Evolutionary conservation across 352 stramenopile species (phyloP), one percentile per base, ranked within the genome.

Genomic region (Phytopythium aichiense): DNA sequence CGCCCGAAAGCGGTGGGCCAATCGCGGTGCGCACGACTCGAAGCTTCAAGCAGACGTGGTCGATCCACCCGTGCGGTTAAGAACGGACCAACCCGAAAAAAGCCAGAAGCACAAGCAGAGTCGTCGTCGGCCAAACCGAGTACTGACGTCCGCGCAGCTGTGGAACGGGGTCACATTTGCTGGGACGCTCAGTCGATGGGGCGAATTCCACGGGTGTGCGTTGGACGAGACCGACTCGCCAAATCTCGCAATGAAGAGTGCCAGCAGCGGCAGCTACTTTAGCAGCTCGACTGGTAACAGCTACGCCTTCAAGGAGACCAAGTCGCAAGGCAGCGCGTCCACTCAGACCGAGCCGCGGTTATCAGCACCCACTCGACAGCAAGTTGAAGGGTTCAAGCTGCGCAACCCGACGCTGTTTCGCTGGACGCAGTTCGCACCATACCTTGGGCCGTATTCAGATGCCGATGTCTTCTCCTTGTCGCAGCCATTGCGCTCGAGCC

Each of bases 371-470:
- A 35, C 28, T 18, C 54, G 54, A 40, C 52, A 51, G 23, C 35
- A 74, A 13, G 53, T 77, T 46, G 78, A 89, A 23, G 74, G 71
- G 20, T 91, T 83, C 58, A 73, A 77, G 33, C 65, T 64, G 8
- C 53, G 66, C 12, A 88, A 88, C 61, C 79, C 82, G 30, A 88
- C 82, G 20, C 67, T 91, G 0, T 87, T 88, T 45, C 67, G 70
- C 28, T 91, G 82, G 82, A 69, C 69, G 6, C 67, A 71, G 28
- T 91, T 84, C 51, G 68, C 70, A 4, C 82, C 82, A 6, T 91
- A 89, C 55, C 53, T 89, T 15, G 67, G 66, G 0, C 68, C 76
- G 9, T 86, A 82, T 33, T 57, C 76, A 0, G 80, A 91, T 59
- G 70, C 56, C 7, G 77, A 89, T 25, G 76, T 89, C n/a, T 86